These are phyloP conservation scores for Articulospora tetracladia DNA, from an alignment of 495 filamentous ascomycete genomes.

Conservation along the genomic window DNA sequence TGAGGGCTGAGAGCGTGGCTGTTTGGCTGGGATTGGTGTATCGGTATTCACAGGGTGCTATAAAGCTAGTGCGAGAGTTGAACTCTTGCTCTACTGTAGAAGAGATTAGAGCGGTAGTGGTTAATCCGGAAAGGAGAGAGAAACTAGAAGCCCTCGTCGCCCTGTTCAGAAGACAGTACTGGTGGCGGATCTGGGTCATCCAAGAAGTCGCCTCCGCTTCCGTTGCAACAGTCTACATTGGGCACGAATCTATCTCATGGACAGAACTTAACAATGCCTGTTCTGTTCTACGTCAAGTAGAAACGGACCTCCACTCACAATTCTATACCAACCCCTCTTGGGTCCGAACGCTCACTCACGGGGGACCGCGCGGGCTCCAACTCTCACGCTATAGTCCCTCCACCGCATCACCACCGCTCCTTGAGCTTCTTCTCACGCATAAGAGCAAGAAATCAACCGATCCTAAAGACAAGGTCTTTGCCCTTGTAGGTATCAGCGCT, in stretches of 20 bases:
- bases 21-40: conserved; percentile 22
- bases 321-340: conserved; percentile 15
- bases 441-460: conserved; percentile 24
- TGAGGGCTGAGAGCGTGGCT: conserved; percentile 15
- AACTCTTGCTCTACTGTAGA: neutral
- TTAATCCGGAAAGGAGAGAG: neutral
- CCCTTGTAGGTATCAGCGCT: conserved; percentile 20
- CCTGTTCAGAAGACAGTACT: conserved; percentile 21
- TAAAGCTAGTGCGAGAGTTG: conserved; percentile 12
- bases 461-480: conserved; percentile 24
- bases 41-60: neutral
- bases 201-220: conserved; percentile 21
- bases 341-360: conserved; percentile 13
- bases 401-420: conserved; percentile 6
- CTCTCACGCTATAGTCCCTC: conserved; percentile 13
- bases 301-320: neutral
- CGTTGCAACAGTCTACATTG: conserved; percentile 13
- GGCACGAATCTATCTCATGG: conserved; percentile 14
- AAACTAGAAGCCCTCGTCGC: conserved; percentile 6
- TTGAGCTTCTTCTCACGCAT: conserved; percentile 21
- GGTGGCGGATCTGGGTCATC: conserved; percentile 25
- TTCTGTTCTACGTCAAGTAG: conserved; percentile 8
- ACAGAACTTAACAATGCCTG: conserved; percentile 11
- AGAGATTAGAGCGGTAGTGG: conserved; percentile 1
- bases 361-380: conserved; percentile 14